phyloP scores from a whole-genome alignment of 345 rosid genomes.

The Eucalyptus erythrocorys region DNA sequence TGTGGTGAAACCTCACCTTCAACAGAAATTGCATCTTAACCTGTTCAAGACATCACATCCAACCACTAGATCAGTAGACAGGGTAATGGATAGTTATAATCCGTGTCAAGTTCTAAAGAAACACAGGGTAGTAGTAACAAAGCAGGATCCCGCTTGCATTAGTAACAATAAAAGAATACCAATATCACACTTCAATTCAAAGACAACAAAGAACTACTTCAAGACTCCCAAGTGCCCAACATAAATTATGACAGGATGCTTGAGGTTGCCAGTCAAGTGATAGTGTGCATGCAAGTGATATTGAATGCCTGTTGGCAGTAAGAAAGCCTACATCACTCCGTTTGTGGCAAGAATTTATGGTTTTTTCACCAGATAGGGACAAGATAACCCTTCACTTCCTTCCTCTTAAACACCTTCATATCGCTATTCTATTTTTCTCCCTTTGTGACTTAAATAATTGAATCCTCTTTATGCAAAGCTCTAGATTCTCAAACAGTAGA shows the following conservation, averaged over 20 bases:
- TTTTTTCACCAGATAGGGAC: neutral
- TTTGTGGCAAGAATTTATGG: neutral
- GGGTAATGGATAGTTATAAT: neutral
- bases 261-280: neutral
- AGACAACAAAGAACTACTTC: neutral
- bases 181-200: neutral
- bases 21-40: slow-evolving; percentile 71
- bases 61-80: neutral
- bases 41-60: slow-evolving; percentile 14
- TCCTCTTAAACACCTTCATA: neutral
- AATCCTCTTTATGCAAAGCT: neutral
- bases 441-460: neutral
- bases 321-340: neutral
- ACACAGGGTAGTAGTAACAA: neutral
- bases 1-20: slow-evolving; percentile 74
- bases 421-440: neutral
- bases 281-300: neutral
- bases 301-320: neutral
- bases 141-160: neutral
- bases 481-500: neutral
- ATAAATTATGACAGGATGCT: neutral
- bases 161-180: neutral
- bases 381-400: neutral
- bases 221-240: neutral
- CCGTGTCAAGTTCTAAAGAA: neutral